phyloP scores from a whole-genome alignment of 306 rosid species.

The Dryas drummondii region DNA sequence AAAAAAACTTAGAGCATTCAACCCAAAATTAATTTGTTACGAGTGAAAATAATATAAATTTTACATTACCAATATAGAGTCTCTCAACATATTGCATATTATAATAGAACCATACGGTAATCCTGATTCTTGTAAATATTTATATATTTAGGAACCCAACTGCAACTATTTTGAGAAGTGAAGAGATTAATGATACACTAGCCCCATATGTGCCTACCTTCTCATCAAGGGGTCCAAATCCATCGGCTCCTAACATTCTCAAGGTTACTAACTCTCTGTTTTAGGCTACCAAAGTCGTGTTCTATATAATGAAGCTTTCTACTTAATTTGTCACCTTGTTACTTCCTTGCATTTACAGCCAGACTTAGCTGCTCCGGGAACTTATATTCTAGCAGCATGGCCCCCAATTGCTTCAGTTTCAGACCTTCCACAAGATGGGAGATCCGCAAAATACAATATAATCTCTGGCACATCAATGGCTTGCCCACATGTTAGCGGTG shows the following conservation, averaged over 20 bases:
- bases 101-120: too few relatives aligned
- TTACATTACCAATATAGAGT: background rate
- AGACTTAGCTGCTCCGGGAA: slow-evolving; percentile 46
- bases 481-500: slow-evolving; percentile 45
- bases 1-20: too few relatives aligned
- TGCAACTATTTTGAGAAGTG: slow-evolving; percentile 42
- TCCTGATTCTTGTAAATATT: background rate
- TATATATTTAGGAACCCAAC: slow-evolving; percentile 28
- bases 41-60: background rate
- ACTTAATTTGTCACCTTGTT: background rate
- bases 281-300: too few relatives aligned
- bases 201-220: slow-evolving; percentile 35
- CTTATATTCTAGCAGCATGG: slow-evolving; percentile 45
- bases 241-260: slow-evolving; percentile 36
- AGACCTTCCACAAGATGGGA: slow-evolving; percentile 1
- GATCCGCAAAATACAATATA: slow-evolving; percentile 6
- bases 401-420: slow-evolving; percentile 21
- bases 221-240: slow-evolving; percentile 67
- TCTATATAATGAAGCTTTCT: too few relatives aligned
- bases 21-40: too few relatives aligned
- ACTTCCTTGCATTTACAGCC: slow-evolving; percentile 27
- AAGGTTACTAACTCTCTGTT: slow-evolving; percentile 3
- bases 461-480: slow-evolving; percentile 52
- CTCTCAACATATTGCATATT: too few relatives aligned
- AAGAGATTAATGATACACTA: slow-evolving; percentile 13